phyloP scores from a whole-genome alignment of 257 asterid species.

The Salvia miltiorrhiza region DNA sequence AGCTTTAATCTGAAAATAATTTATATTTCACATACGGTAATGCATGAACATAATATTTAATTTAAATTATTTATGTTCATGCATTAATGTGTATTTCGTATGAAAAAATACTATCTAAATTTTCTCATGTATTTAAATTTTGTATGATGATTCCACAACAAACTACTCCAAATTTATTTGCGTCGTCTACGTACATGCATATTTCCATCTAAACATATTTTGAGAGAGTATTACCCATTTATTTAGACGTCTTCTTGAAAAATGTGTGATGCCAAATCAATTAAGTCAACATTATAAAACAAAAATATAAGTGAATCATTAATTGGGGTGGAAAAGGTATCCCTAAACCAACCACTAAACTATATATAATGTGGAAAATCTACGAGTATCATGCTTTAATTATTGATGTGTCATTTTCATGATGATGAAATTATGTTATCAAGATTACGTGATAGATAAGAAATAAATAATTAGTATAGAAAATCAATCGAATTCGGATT shows the following conservation, averaged over 20 bases:
- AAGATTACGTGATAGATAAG: slow-evolving; percentile 35
- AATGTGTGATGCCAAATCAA: slow-evolving; percentile 26
- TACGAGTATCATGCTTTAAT: slow-evolving; percentile 31
- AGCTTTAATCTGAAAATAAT: not conserved
- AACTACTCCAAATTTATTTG: not conserved
- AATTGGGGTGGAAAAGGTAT: slow-evolving; percentile 7
- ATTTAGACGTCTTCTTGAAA: slow-evolving; percentile 19
- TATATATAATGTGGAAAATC: slow-evolving; percentile 32
- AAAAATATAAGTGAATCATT: slow-evolving; percentile 16
- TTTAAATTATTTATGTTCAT: too few species aligned
- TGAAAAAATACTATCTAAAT: too few species aligned
- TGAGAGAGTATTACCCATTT: not conserved
- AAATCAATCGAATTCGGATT: not conserved
- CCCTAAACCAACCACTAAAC: slow-evolving; percentile 33
- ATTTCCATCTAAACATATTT: not conserved
- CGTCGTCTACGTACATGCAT: not conserved
- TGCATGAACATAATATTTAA: too few species aligned
- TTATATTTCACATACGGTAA: not conserved
- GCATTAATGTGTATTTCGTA: too few species aligned
- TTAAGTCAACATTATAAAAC: slow-evolving; percentile 29
- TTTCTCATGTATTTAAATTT: too few species aligned
- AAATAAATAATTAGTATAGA: slow-evolving; percentile 2
- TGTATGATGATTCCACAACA: too few species aligned
- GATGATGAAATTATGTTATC: slow-evolving; percentile 35
- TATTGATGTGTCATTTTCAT: slow-evolving; percentile 27